Base-by-base conservation (phyloP, 1,139 yeast genomes). In the Lodderomyces oxycetoniae region DNA sequence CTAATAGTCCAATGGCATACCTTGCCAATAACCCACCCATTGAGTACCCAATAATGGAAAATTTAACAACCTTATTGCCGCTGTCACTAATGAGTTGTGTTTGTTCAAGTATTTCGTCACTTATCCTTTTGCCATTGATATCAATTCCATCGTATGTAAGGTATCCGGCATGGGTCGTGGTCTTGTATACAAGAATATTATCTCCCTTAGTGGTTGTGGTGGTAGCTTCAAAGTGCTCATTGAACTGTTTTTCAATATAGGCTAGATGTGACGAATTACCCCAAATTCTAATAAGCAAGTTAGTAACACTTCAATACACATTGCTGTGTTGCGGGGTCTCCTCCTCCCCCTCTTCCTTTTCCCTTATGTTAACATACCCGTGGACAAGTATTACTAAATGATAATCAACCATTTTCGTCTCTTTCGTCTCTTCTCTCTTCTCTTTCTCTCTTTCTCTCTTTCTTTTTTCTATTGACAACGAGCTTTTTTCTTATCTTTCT, bases 141-240 rank as follows among this genome's bases (percentile, higher is more conserved):
- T 85, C 95, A 22, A 86, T 77, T 2, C 95, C 95, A 50, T 86
- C 95, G 48, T 85, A 80, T 2, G 95, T 86, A 47, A 74, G 71
- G 52, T 77, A 83, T 4, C 76, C 75, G 13, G 78, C 71, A 50
- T 82, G 86, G 9, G 81, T 68, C 14, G 71, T 71, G 0, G 91
- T 71, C 30, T 76, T 67, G 49, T 79, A 74, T 8, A 79, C 70
- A 0, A 70, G 55, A 28, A 46, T 25, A 32, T 53, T 40, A n/a
- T 24, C 26, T n/a, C n/a, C n/a, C n/a, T n/a, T n/a, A n/a, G n/a
- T n/a, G n/a, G n/a, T n/a, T n/a, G n/a, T n/a, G n/a, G n/a, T n/a
- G n/a, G n/a, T n/a, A n/a, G n/a, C n/a, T n/a, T n/a, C n/a, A n/a
- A n/a, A n/a, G n/a, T n/a, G n/a, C 20, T 52, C 50, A 21, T 50